A percentile compares a stretch with the other conserved stretches of the same genome.
Evolutionary conservation across 2,329 filamentous ascomycete species (phyloP).

Genomic region (Fusarium brachygibbosum): DNA sequence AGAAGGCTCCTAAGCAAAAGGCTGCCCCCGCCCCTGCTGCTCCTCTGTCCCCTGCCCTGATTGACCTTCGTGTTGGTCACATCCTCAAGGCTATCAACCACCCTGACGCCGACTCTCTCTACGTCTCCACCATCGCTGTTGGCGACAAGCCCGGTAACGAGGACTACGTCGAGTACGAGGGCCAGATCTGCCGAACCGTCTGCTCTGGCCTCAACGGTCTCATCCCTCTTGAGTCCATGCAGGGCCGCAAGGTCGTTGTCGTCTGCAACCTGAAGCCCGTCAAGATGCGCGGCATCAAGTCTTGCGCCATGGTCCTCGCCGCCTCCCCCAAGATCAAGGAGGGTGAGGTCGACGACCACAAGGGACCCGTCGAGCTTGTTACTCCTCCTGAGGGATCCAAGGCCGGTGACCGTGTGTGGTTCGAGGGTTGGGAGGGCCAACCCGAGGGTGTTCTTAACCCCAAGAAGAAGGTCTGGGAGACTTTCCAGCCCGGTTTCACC

Average conservation of each 20-base stretch:
- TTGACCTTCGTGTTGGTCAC: slow-evolving; percentile 96
- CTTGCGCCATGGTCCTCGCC: slow-evolving; percentile 90
- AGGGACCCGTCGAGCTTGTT: slow-evolving; percentile 92
- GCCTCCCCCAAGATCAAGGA: slow-evolving; percentile 87
- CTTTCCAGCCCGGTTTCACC: slow-evolving; percentile 94
- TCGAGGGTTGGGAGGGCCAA: slow-evolving; percentile 94
- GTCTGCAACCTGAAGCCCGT: slow-evolving; percentile 99
- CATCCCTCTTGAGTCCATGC: slow-evolving; percentile 94
- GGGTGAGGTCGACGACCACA: slow-evolving; percentile 84
- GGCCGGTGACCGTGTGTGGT: slow-evolving; percentile 90
- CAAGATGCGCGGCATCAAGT: slow-evolving; percentile 93
- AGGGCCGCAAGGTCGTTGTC: slow-evolving; percentile 92
- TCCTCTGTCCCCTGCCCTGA: slow-evolving; percentile 84
- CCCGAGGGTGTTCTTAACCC: slow-evolving; percentile 95
- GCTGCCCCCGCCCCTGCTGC: slow-evolving; percentile 77
- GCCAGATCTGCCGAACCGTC: slow-evolving; percentile 91
- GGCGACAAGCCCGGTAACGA: slow-evolving; percentile 85
- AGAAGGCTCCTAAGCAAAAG: slow-evolving; percentile 83
- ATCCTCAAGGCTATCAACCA: slow-evolving; percentile 96
- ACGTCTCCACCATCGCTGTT: slow-evolving; percentile 94
- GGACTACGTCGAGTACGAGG: slow-evolving; percentile 91
- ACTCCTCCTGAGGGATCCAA: slow-evolving; percentile 81
- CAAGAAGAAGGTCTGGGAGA: slow-evolving; percentile 99
- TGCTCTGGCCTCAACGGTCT: slow-evolving; percentile 97
- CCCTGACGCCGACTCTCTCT: slow-evolving; percentile 96